Base-by-base conservation (phyloP, 2,329 filamentous ascomycete species). In the Ascosphaera apis region DNA sequence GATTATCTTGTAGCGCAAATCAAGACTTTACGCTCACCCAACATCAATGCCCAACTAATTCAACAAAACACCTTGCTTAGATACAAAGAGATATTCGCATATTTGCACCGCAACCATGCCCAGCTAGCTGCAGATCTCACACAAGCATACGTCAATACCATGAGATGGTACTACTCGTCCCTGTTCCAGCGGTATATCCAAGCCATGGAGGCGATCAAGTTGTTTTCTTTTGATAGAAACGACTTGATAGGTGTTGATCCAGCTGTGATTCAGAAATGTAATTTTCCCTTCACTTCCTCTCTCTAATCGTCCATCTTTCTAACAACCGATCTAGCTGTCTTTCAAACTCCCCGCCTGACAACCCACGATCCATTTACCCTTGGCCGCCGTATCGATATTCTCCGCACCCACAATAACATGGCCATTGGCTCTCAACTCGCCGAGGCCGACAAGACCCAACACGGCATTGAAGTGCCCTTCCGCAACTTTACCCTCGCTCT, bases 91-190 rank as follows among this genome's bases (percentile, higher is more conserved):
- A 61, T 93, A 0, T 98, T 76, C 54, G 66, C 70, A 4, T 98
- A 95, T 49, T 64, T 98, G 21, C 72, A 81, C 40, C 74, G 70
- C 45, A 77, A 86, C 44, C 83, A 95, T 47, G 62, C 77, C 1
- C 65, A 70, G n/a, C 69, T 98, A 4, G 82, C 81, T 6, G 76
- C 84, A 36, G 81, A 98, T 54, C 91, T 98, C 43, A 74, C 74
- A 6, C 77, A 82, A 51, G 88, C 91, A 3, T 98, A 98, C 49
- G 76, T 91, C 60, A 92, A 93, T 53, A 98, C 91, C 0, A 98
- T 98, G 82, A 72, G 83, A 36, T 98, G 88, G 88, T 98, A 98
- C 50, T 95, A 95, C 51, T 59, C 77, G 36, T 88, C 78, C 44
- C 81, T 93, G 52, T 98, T 98, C 50, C 73, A 70, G 3, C 74